These are phyloP conservation scores for Mesembryanthemum crystallinum DNA, from an alignment of 148 eudicot genomes.

Conservation along the genomic window DNA sequence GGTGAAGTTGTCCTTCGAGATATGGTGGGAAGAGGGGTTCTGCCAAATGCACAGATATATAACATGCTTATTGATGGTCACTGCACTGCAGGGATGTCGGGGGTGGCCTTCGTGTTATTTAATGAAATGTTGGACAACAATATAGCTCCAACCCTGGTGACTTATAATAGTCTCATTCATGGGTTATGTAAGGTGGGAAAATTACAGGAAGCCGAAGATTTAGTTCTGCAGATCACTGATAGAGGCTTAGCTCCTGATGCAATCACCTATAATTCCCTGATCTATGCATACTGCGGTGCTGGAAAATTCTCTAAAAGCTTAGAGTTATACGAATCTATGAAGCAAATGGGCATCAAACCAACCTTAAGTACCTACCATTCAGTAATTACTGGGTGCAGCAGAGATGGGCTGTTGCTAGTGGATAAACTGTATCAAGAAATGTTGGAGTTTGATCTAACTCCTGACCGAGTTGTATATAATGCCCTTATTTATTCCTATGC, in stretches of 20 bases:
- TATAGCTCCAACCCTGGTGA: conserved; percentile 62
- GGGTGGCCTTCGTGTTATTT: conserved; percentile 46
- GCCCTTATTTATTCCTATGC: conserved; percentile 55
- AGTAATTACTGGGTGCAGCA: conserved; percentile 40
- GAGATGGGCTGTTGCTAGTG: conserved; percentile 29
- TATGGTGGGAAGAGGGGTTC: conserved; percentile 57
- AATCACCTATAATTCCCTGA: conserved; percentile 65
- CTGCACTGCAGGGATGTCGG: conserved; percentile 52
- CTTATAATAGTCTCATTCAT: conserved; percentile 67
- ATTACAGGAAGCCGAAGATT: conserved; percentile 64
- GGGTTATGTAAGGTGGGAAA: conserved; percentile 70
- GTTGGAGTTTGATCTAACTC: conserved; percentile 43
- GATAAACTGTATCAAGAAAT: conserved; percentile 60
- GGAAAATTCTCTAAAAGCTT: conserved; percentile 47
- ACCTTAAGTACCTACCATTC: conserved; percentile 63
- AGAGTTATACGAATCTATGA: conserved; percentile 60
- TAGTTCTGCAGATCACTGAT: conserved; percentile 36
- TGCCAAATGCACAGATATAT: conserved; percentile 59
- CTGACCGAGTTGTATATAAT: conserved; percentile 67
- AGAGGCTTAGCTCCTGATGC: conserved; percentile 65
- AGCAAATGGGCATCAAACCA: conserved; percentile 55
- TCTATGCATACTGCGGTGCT: conserved; percentile 47
- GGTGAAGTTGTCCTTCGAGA: conserved; percentile 62
- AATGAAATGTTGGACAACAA: conserved; percentile 56
- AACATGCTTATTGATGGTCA: conserved; percentile 74